Conservation (phyloP, 345 rosid species). For the Alliaria petiolata region DNA sequence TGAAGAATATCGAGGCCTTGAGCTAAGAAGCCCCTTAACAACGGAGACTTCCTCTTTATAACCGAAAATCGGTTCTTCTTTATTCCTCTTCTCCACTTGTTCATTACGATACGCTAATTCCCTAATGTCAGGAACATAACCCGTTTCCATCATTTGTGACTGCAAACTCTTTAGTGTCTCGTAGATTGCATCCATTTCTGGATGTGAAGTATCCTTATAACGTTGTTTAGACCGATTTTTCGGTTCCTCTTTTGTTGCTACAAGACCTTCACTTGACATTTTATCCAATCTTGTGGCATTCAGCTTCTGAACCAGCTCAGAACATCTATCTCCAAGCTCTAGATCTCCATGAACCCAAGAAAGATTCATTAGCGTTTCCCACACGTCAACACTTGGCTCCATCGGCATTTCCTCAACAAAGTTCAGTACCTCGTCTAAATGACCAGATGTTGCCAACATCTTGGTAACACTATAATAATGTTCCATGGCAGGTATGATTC, state of each 20-base stretch:
- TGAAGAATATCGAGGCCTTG: constrained; percentile 1
- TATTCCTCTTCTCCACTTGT: neutral
- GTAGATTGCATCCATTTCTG: neutral
- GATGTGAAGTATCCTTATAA: neutral
- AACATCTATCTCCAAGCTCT: neutral
- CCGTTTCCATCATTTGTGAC: constrained; percentile 4
- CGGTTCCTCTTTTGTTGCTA: neutral
- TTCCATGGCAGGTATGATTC: constrained; percentile 52
- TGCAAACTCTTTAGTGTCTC: neutral
- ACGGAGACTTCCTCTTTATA: neutral
- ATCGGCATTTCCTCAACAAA: constrained; percentile 59
- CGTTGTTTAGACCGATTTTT: neutral
- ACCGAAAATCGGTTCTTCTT: neutral
- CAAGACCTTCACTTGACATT: constrained; percentile 2
- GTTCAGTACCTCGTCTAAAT: constrained; percentile 69
- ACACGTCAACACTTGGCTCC: constrained; percentile 52
- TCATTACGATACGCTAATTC: neutral
- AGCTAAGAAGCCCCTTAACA: neutral
- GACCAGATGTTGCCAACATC: constrained; percentile 63
- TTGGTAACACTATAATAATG: constrained; percentile 40
- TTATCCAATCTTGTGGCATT: neutral
- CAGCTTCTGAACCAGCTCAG: neutral
- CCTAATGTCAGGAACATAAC: constrained; percentile 1
- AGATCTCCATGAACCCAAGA: constrained; percentile 61
- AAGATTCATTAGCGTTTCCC: constrained; percentile 74